Base-by-base conservation (phyloP, 768 basidiomycete genomes). In the Tephrocybe rancida region DNA sequence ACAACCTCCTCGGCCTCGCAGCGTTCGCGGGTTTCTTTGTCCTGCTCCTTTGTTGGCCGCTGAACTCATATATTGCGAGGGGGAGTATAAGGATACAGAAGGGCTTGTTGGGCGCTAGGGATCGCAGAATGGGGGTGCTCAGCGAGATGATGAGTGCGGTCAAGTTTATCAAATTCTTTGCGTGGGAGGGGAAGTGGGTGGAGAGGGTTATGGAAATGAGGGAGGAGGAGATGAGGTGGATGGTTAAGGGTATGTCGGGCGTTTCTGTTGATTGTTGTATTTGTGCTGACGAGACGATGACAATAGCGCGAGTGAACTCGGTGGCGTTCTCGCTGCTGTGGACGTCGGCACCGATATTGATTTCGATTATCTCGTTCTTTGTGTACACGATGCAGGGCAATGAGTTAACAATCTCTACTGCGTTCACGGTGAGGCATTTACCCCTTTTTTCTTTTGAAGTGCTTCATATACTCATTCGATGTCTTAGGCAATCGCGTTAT, bases 41-140 rank as follows among this genome's bases (percentile, higher is more conserved):
- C 11, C 70, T 93, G 3, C 46, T 86, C 21, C 66, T 86, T 18
- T 81, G 82, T 6, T 85, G 84, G 76, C 91, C 91, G 1, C 64
- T 92, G 50, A 93, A 92, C 68, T 84, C 81, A 47, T 79, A 74
- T 61, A 68, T 92, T 25, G 77, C 88, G 1, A 77, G 75, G 35
- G 77, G 87, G 7, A 80, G 81, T 54, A 75, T 86, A 35, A 69
- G 80, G 25, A 84, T 86, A 52, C 76, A 86, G 48, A 86, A 85
- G 59, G 83, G 83, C 10, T 66, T 83, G 2, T 65, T 81, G 19
- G 76, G 76, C 21, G 85, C 88, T 0, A 70, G 86, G n/a, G 92
- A 94, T 63, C 86, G 84, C 69, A 76, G 91, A 9, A 91, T 92
- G 83, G 83, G 77, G n/a, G n/a, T n/a, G n/a, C n/a, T n/a, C n/a